Percentiles rank a stretch among this genome's conserved stretches.
Conservation (phyloP, 2,329 filamentous ascomycete genomes). For the Magnaporthiopsis poae region DNA sequence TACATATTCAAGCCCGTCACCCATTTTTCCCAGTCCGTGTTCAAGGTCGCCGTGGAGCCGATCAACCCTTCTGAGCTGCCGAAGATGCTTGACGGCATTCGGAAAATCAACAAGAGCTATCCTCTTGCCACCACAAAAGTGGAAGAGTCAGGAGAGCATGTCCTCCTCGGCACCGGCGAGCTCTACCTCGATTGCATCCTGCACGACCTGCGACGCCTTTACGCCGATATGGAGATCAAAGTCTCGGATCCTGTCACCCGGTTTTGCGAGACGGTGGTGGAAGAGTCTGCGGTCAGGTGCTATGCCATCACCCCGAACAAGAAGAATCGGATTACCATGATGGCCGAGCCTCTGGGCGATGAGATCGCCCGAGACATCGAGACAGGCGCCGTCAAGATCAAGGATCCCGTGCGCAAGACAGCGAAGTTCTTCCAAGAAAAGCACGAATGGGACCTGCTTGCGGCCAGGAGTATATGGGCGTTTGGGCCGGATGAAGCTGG, state of each 20-base stretch:
- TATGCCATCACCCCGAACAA: slow-evolving; percentile 97
- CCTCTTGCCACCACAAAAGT: slow-evolving; percentile 93
- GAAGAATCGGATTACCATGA: slow-evolving; percentile 98
- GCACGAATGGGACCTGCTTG: slow-evolving; percentile 92
- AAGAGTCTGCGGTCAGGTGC: slow-evolving; percentile 94
- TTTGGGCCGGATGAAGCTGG: slow-evolving; percentile 93
- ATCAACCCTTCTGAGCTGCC: slow-evolving; percentile 96
- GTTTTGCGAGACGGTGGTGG: slow-evolving; percentile 95
- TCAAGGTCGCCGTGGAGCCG: slow-evolving; percentile 95
- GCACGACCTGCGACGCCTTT: slow-evolving; percentile 84
- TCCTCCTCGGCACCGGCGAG: slow-evolving; percentile 89
- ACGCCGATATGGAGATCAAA: slow-evolving; percentile 98
- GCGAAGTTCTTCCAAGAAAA: slow-evolving; percentile 96
- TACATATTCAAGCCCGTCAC: slow-evolving; percentile 89
- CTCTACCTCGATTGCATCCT: slow-evolving; percentile 99
- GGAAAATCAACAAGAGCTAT: slow-evolving; percentile 97
- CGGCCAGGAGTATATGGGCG: slow-evolving; percentile 92
- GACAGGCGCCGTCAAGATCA: slow-evolving; percentile 78
- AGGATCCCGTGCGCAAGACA: slow-evolving; percentile 82
- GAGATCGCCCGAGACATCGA: slow-evolving; percentile 95
- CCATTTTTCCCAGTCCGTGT: slow-evolving; percentile 93
- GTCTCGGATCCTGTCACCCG: slow-evolving; percentile 94
- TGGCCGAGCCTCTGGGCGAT: slow-evolving; percentile 88
- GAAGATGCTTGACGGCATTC: slow-evolving; percentile 94
- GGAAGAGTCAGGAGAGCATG: slow-evolving; percentile 93